These are phyloP conservation scores for Tuber umbilicatum DNA, from an alignment of 495 filamentous ascomycete genomes.

Conservation along the genomic window DNA sequence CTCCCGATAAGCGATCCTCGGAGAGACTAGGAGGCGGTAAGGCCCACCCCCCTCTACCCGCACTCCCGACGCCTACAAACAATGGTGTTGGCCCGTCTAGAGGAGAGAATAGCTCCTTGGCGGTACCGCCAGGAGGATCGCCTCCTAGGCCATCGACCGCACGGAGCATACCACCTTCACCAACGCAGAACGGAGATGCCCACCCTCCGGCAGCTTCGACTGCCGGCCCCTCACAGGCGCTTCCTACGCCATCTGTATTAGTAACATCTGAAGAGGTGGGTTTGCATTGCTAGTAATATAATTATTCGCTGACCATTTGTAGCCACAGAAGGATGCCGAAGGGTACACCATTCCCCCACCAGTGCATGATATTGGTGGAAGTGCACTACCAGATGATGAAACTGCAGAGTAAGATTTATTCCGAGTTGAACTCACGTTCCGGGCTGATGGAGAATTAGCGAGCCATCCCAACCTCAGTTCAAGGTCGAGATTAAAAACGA, in stretches of 20 bases:
- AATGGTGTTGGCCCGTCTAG: conserved; percentile 22
- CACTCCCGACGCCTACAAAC: conserved; percentile 15
- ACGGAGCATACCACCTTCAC: conserved; percentile 19
- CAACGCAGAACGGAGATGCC: conserved; percentile 30
- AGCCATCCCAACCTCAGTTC: conserved; percentile 62
- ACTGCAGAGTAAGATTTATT: conserved; percentile 68
- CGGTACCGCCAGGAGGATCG: conserved; percentile 14
- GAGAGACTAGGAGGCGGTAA: conserved; percentile 23
- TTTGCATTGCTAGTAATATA: neutral
- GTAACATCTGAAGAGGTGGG: conserved; percentile 35
- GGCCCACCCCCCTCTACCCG: conserved; percentile 23
- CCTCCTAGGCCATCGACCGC: conserved; percentile 27
- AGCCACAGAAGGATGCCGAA: conserved; percentile 53
- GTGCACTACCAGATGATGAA: conserved; percentile 53
- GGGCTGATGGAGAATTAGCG: conserved; percentile 42
- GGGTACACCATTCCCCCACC: conserved; percentile 44
- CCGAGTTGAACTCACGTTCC: neutral
- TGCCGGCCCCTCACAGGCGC: conserved; percentile 14
- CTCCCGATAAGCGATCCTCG: conserved; percentile 37
- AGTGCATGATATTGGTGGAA: conserved; percentile 41
- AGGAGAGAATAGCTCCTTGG: conserved; percentile 12
- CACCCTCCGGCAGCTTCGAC: conserved; percentile 18
- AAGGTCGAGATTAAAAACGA: conserved; percentile 89
- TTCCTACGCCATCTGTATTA: conserved; percentile 30
- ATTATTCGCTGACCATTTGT: conserved; percentile 7